phyloP scores from a whole-genome alignment of 2,329 filamentous ascomycete genomes.

The Sporothrix mexicana region DNA sequence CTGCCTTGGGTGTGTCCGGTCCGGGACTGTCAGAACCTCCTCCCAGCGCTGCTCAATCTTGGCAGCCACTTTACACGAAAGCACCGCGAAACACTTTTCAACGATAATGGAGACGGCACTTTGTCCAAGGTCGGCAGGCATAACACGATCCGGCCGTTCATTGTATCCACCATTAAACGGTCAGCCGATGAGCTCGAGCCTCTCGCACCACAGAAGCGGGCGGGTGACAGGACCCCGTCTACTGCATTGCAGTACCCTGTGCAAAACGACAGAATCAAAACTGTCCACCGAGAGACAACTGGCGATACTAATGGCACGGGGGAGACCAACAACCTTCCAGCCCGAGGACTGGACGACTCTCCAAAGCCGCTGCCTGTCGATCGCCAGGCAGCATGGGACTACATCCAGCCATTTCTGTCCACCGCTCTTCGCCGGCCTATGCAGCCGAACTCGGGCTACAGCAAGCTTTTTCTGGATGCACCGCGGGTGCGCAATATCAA shows the following conservation, averaged over 20 bases:
- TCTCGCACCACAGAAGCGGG: not conserved
- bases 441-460: constrained; percentile 36
- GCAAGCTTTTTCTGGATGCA: constrained; percentile 40
- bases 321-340: not conserved
- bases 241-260: no score
- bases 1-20: constrained; percentile 40
- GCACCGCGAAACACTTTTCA: constrained; percentile 39
- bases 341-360: not conserved
- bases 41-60: constrained; percentile 27
- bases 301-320: no score
- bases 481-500: constrained; percentile 42
- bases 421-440: constrained; percentile 32
- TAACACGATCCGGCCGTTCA: constrained; percentile 33
- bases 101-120: constrained; percentile 45
- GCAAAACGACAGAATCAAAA: no score
- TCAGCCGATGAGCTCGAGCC: constrained; percentile 35
- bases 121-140: constrained; percentile 38
- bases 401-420: constrained; percentile 40
- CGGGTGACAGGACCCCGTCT: no score
- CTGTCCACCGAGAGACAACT: no score
- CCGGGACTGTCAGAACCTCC: constrained; percentile 38
- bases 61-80: constrained; percentile 38
- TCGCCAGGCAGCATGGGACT: constrained; percentile 41
- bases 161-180: constrained; percentile 38
- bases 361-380: constrained; percentile 2